Percentiles rank a stretch among this genome's conserved stretches.
Conservation (phyloP, 768 basidiomycete genomes). For the Rossbeevera mucosa region DNA sequence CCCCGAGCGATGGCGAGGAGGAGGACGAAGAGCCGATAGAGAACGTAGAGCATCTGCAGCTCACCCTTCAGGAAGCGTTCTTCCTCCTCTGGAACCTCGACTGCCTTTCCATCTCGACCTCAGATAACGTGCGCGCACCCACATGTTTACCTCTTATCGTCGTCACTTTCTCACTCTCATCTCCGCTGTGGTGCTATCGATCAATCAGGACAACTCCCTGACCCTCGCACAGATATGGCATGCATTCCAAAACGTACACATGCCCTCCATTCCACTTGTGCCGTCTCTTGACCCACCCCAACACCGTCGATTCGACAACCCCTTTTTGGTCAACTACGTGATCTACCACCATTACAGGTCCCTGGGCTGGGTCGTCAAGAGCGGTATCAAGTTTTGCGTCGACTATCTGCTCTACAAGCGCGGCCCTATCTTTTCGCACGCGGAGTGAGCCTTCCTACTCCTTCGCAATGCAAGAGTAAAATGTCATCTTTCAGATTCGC, state of each 20-base stretch:
- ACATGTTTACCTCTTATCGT: not conserved
- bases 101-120: constrained; percentile 68
- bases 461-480: too few species aligned
- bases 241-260: constrained; percentile 55
- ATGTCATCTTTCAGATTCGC: constrained; percentile 62
- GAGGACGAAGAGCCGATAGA: constrained; percentile 52
- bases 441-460: constrained; percentile 61
- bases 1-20: constrained; percentile 30
- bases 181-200: not conserved
- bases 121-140: constrained; percentile 51
- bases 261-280: constrained; percentile 36
- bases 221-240: constrained; percentile 57
- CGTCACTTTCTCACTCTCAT: not conserved
- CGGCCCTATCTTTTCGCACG: constrained; percentile 92
- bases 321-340: constrained; percentile 85
- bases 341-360: constrained; percentile 94
- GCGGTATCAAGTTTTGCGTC: constrained; percentile 95
- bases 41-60: constrained; percentile 86
- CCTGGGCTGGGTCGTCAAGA: constrained; percentile 94
- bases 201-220: constrained; percentile 48
- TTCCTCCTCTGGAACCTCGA: constrained; percentile 83
- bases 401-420: constrained; percentile 93
- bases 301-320: constrained; percentile 72
- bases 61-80: constrained; percentile 85
- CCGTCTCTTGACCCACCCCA: constrained; percentile 23